phyloP scores from a whole-genome alignment of 306 rosid species.

The Lotus japonicus region DNA sequence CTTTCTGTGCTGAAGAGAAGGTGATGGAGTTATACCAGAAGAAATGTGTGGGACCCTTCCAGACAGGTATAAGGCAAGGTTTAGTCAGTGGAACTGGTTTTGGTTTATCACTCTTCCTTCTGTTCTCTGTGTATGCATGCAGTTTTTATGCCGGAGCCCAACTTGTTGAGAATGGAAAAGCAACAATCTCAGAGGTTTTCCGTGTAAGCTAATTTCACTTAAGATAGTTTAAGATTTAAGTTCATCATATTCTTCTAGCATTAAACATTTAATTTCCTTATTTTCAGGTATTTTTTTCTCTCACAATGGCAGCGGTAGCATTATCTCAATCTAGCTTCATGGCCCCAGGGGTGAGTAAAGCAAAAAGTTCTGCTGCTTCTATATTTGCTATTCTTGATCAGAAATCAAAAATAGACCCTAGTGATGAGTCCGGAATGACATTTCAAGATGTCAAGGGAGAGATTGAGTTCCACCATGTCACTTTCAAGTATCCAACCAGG shows the following conservation, averaged over 20 bases:
- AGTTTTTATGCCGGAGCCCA: conserved; percentile 60
- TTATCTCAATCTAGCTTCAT: conserved; percentile 49
- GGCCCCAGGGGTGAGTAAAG: conserved; percentile 50
- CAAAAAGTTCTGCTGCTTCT: conserved; percentile 54
- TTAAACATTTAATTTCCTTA: background rate
- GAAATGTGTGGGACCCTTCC: conserved; percentile 63
- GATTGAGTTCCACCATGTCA: conserved; percentile 46
- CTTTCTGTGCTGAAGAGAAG: conserved; percentile 85
- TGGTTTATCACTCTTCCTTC: conserved; percentile 42
- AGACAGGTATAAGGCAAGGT: conserved; percentile 52
- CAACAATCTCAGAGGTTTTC: conserved; percentile 44
- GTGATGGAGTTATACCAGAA: conserved; percentile 56
- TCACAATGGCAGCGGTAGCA: conserved; percentile 48
- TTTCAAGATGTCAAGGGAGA: conserved; percentile 55
- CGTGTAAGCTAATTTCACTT: conserved; percentile 28
- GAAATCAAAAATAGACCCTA: conserved; percentile 50
- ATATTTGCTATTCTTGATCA: conserved; percentile 60
- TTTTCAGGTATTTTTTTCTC: conserved; percentile 60
- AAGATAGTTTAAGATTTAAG: background rate
- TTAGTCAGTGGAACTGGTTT: conserved; percentile 52
- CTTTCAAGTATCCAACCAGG: conserved; percentile 68
- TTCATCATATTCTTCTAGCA: background rate
- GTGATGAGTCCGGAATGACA: conserved; percentile 41
- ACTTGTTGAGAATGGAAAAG: conserved; percentile 46
- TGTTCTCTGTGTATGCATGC: conserved; percentile 40